Base-by-base conservation (phyloP, 371 early-diverging fungal genomes). In the Mortierella polycephala region DNA sequence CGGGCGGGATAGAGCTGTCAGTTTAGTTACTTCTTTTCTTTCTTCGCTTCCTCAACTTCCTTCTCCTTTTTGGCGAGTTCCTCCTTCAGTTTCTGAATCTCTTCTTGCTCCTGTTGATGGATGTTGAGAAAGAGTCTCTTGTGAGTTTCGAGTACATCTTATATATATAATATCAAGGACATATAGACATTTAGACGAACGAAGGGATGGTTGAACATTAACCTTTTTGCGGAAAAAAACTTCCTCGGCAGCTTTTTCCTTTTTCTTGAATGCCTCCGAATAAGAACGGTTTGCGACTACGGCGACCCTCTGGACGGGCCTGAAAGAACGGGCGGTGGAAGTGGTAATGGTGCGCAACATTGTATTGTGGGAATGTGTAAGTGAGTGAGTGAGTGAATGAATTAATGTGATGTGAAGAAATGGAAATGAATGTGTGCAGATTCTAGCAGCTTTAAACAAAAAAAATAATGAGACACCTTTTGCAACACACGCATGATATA, bases 191-290 rank as follows among this genome's bases (percentile, higher is more conserved):
- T 18, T 7, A 18, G 20, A 18, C 9, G 20, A 51, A 9, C 18
- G 51, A 6, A 21, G 51, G 14, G 1, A 7, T 51, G 20, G 5
- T 20, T 51, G 2, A 3, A 46, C 5, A 46, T 46, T 53, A 30
- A 63, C 63, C 46, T 30, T 63, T 18, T 40, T 10, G 42, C 63
- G 63, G 44, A 14, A 44, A n/a, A 30, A 63, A 16, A 63, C 63
- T 42, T 63, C 63, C 37, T 63, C 63, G 1, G n/a, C 42, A 13
- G 55, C 63, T 14, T 50, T 53, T 30, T 63, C 63, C 55, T 63
- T 63, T 37, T 54, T 55, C 45, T 54, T 54, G 55, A 63, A 63
- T 16, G 55, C 63, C 37, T 63, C 63, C 2, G 63, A 44, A 42
- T 63, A 63, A 7, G 55, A 49, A 8, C 63, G 63, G n/a, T 7